Evolutionary conservation across 1,139 yeast species (phyloP).

Genomic region (Blastobotrys apis): DNA sequence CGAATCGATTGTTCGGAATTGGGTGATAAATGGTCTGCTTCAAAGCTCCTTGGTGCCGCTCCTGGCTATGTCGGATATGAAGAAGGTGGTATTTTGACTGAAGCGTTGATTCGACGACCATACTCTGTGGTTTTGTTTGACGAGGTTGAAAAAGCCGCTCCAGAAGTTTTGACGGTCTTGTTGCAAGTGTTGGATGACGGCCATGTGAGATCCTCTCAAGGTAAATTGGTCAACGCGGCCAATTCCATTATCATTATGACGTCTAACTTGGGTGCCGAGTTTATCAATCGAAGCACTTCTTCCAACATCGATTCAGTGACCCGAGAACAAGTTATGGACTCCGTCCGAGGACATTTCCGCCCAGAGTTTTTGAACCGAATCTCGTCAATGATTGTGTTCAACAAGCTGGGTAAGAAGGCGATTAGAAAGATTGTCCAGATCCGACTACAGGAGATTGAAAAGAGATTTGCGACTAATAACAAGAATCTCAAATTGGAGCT

Average conservation of each 20-base stretch:
- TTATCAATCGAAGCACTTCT: slow-evolving; percentile 63
- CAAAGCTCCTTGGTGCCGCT: slow-evolving; percentile 93
- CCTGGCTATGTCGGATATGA: slow-evolving; percentile 98
- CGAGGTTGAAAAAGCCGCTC: slow-evolving; percentile 99
- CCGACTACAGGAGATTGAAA: slow-evolving; percentile 77
- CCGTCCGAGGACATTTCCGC: slow-evolving; percentile 88
- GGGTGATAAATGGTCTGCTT: slow-evolving; percentile 91
- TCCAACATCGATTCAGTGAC: slow-evolving; percentile 53
- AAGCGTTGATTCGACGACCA: slow-evolving; percentile 85
- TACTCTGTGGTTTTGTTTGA: slow-evolving; percentile 92
- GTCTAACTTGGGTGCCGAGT: slow-evolving; percentile 94
- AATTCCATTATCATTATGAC: slow-evolving; percentile 94
- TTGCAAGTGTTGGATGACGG: slow-evolving; percentile 96
- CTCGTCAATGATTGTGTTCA: slow-evolving; percentile 86
- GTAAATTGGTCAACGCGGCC: slow-evolving; percentile 88
- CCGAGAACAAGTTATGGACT: slow-evolving; percentile 71
- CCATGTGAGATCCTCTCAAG: slow-evolving; percentile 88
- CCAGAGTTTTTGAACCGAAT: slow-evolving; percentile 98
- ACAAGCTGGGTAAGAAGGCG: slow-evolving; percentile 85
- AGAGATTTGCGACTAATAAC: slow-evolving; percentile 78
- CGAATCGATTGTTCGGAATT: slow-evolving; percentile 97
- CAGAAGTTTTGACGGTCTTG: slow-evolving; percentile 88
- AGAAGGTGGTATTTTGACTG: slow-evolving; percentile 95
- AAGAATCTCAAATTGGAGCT: slow-evolving; percentile 67
- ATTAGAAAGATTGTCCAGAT: slow-evolving; percentile 87